Conservation (phyloP, 2,329 filamentous ascomycete species). For the Penicillium griseofulvum region DNA sequence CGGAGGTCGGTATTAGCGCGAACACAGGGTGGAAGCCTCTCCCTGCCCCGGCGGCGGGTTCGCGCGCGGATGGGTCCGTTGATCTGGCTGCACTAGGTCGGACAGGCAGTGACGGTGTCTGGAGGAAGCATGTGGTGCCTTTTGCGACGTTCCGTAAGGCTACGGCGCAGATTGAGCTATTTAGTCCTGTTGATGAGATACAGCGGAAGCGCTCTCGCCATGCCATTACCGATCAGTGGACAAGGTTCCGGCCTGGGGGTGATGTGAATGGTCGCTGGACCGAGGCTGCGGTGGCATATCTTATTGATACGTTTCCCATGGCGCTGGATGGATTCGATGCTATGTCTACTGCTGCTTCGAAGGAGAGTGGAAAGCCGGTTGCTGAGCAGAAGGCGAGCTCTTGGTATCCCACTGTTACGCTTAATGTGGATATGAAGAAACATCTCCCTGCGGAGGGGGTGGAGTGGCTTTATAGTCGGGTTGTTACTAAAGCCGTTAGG, state of each 20-base stretch:
- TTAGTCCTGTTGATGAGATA: constrained; percentile 27
- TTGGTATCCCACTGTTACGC: constrained; percentile 73
- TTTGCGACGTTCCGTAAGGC: constrained; percentile 48
- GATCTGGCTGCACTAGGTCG: constrained; percentile 20
- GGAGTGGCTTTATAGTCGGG: constrained; percentile 68
- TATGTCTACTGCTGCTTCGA: constrained; percentile 28
- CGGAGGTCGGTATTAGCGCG: constrained; percentile 58
- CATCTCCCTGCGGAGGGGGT: constrained; percentile 64
- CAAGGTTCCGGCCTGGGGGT: constrained; percentile 57
- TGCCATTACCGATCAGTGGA: constrained; percentile 62
- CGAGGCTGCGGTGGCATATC: constrained; percentile 61
- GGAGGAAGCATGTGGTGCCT: constrained; percentile 25
- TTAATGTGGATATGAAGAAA: constrained; percentile 78
- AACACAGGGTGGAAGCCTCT: constrained; percentile 54
- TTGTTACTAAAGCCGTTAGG: constrained; percentile 63
- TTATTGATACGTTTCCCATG: constrained; percentile 68
- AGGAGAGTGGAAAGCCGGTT: constrained; percentile 20
- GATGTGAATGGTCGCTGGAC: constrained; percentile 55
- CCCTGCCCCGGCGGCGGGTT: constrained; percentile 44
- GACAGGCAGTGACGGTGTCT: constrained; percentile 27
- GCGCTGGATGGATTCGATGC: constrained; percentile 55
- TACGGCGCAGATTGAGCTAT: constrained; percentile 51
- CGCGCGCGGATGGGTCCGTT: constrained; percentile 32
- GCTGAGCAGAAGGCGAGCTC: constrained; percentile 43
- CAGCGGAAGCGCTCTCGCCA: constrained; percentile 15